These are phyloP conservation scores for Candida germanica DNA, from an alignment of 805 yeast species.

Conservation along the genomic window DNA sequence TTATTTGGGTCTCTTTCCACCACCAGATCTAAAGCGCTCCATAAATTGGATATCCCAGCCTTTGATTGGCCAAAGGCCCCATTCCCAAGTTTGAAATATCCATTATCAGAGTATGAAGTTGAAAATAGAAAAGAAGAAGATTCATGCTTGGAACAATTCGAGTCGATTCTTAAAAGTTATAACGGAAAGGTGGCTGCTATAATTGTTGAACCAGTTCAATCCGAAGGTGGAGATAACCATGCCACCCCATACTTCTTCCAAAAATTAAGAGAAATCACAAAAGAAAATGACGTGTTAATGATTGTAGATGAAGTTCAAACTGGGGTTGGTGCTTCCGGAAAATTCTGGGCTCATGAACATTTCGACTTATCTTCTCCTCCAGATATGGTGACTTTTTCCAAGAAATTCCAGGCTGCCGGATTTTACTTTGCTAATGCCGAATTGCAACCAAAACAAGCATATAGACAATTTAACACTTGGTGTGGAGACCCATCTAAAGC, in stretches of 20 bases:
- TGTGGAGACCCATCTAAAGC: conserved; percentile 74
- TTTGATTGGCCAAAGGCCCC: conserved; percentile 58
- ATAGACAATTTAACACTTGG: conserved; percentile 76
- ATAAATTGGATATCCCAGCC: conserved; percentile 58
- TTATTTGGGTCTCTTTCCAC: conserved; percentile 54
- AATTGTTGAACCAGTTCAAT: conserved; percentile 61
- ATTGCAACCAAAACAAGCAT: conserved; percentile 58
- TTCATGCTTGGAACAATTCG: conserved; percentile 45
- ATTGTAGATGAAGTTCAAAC: conserved; percentile 75
- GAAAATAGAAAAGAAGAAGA: conserved; percentile 49
- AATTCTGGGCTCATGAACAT: conserved; percentile 72
- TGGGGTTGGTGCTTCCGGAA: conserved; percentile 72
- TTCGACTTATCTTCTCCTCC: conserved; percentile 61
- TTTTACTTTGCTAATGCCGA: conserved; percentile 60
- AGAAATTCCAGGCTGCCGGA: conserved; percentile 73
- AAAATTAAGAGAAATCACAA: conserved; percentile 56
- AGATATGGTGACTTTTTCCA: conserved; percentile 68
- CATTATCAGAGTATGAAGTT: conserved; percentile 29
- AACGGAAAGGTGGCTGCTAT: conserved; percentile 50
- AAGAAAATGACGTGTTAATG: conserved; percentile 54
- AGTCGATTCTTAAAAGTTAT: conserved; percentile 34
- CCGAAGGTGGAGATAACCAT: conserved; percentile 78
- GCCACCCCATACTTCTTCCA: conserved; percentile 62
- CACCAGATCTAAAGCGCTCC: conserved; percentile 55
- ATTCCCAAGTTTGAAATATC: conserved; percentile 41